phyloP scores from a whole-genome alignment of 2,329 filamentous ascomycete genomes.

The Xylariales sp. region DNA sequence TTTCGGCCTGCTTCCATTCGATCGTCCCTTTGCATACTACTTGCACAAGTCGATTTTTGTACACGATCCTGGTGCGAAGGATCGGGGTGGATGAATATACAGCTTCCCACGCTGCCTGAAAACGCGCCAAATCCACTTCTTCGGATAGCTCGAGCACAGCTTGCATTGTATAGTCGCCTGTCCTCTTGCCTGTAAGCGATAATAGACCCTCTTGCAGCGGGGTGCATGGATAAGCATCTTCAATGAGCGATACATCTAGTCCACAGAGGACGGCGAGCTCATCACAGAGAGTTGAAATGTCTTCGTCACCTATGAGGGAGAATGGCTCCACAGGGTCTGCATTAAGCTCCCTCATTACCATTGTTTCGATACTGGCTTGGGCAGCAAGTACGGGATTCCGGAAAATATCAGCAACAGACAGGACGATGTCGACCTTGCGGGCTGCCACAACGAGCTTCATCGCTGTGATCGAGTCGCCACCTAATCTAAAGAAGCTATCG shows the following conservation, averaged over 20 bases:
- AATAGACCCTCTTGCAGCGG: neutral
- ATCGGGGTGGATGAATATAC: neutral
- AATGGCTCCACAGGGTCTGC: no score
- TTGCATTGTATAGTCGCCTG: neutral
- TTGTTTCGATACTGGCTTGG: no score
- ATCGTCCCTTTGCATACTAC: neutral
- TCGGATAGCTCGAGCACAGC: neutral
- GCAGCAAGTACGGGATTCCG: neutral
- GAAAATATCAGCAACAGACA: slow-evolving; percentile 21
- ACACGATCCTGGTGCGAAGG: neutral
- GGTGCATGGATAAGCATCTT: slow-evolving; percentile 2
- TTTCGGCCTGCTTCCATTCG: neutral
- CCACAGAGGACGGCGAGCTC: no score
- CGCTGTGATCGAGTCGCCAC: slow-evolving; percentile 25
- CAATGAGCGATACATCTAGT: neutral
- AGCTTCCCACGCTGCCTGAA: neutral
- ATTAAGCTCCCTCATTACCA: no score
- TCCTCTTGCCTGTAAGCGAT: neutral
- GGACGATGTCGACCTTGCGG: slow-evolving; percentile 11
- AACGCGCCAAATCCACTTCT: neutral
- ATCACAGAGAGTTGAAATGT: no score
- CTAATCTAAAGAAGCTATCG: slow-evolving; percentile 24
- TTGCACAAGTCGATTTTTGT: neutral
- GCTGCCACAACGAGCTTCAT: slow-evolving; percentile 18
- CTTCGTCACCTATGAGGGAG: no score